Evolutionary conservation across 345 rosid genomes (phyloP).

Genomic region (Pistacia integerrima): DNA sequence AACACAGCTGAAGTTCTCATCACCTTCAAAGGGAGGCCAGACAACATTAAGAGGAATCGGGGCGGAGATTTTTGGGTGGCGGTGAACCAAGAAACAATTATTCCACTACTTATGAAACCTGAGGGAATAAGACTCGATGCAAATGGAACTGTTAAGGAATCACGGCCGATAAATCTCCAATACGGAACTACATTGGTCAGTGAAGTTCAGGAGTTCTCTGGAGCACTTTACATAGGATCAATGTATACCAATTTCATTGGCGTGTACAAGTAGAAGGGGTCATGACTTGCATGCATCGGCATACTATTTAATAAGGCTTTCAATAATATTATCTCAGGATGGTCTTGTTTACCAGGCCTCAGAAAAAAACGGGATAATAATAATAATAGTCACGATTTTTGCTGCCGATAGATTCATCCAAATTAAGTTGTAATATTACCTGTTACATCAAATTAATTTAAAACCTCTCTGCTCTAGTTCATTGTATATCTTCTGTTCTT

Average conservation of each 20-base stretch:
- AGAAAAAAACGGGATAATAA: no score
- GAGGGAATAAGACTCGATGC: background rate
- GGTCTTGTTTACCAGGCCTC: no score
- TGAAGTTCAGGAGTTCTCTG: background rate
- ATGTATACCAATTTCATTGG: no score
- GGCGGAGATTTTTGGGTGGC: constrained; percentile 16
- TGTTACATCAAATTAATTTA: background rate
- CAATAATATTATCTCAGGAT: no score
- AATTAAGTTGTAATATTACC: background rate
- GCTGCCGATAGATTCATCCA: no score
- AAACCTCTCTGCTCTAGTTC: background rate
- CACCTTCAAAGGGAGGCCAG: constrained; percentile 7
- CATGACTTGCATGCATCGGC: no score
- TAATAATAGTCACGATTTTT: no score
- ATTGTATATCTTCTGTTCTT: no score
- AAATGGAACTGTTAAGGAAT: background rate
- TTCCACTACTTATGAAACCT: background rate
- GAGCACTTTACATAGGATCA: background rate
- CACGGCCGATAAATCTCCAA: background rate
- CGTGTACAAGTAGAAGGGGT: no score
- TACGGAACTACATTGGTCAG: background rate
- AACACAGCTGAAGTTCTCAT: background rate
- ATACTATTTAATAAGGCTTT: no score
- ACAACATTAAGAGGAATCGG: constrained; percentile 12
- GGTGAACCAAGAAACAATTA: background rate